Conservation (phyloP, 108 stramenopile genomes). For the Phaeodactylum tricornutum region DNA sequence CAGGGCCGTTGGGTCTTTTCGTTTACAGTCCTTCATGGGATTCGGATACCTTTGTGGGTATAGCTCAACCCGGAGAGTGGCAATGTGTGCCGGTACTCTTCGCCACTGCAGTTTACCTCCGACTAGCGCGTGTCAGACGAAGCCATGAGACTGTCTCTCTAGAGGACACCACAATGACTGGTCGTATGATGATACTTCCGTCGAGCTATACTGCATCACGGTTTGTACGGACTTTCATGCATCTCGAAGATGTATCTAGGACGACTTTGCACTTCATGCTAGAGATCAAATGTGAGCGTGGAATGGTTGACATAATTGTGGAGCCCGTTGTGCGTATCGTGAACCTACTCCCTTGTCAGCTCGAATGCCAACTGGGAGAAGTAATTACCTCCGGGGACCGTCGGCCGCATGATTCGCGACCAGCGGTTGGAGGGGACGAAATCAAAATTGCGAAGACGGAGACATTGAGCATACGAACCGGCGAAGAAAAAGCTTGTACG, state of each 20-base stretch:
- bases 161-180: constrained; percentile 23
- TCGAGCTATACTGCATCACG: constrained; percentile 42
- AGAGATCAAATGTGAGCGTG: constrained; percentile 25
- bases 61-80: constrained; percentile 19
- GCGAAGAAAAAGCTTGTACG: constrained; percentile 43
- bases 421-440: constrained; percentile 22
- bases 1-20: constrained; percentile 34
- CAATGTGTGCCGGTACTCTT: constrained; percentile 43
- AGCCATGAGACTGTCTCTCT: constrained; percentile 15
- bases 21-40: constrained; percentile 48
- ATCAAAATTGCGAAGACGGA: constrained; percentile 31
- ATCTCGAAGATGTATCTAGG: constrained; percentile 33
- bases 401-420: constrained; percentile 21
- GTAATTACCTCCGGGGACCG: constrained; percentile 20
- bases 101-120: constrained; percentile 45
- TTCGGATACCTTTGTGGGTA: constrained; percentile 33
- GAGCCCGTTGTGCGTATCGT: constrained; percentile 49
- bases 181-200: constrained; percentile 57
- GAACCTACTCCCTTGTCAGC: constrained; percentile 68
- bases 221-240: constrained; percentile 35
- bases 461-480: constrained; percentile 29
- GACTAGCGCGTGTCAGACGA: constrained; percentile 25
- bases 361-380: constrained; percentile 64
- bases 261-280: constrained; percentile 51
- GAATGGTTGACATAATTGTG: constrained; percentile 35